A percentile compares a stretch with the other conserved stretches of the same genome.
Conservation (phyloP, 225 moss, liverwort and hornwort species). For the Neckera pumila region DNA sequence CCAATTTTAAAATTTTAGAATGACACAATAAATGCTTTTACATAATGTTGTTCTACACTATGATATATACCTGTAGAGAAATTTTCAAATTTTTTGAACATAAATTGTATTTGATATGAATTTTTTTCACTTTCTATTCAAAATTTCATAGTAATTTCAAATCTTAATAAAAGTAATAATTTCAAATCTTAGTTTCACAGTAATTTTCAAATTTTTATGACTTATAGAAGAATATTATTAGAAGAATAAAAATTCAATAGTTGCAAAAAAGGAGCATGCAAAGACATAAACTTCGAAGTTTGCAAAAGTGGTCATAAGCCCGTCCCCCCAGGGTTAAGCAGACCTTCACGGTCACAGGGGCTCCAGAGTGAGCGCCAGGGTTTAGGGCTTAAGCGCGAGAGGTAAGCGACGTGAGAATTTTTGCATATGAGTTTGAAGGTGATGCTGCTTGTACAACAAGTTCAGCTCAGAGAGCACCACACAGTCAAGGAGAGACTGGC, state of each 20-base stretch:
- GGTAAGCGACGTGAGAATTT: background rate
- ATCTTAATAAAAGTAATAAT: background rate
- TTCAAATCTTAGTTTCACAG: background rate
- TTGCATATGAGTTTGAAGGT: background rate
- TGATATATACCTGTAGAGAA: too few species aligned
- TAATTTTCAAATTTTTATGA: background rate
- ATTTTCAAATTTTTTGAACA: too few species aligned
- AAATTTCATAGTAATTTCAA: background rate
- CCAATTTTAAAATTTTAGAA: too few species aligned
- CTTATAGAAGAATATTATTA: background rate
- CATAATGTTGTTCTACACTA: too few species aligned
- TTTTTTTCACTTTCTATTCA: background rate
- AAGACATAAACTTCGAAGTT: background rate
- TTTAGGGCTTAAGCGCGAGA: background rate
- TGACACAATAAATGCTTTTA: too few species aligned
- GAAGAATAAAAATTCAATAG: background rate
- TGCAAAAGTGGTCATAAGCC: background rate
- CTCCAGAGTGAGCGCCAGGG: background rate
- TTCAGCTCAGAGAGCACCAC: background rate
- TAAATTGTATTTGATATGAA: too few species aligned
- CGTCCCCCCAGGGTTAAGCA: background rate
- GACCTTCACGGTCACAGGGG: background rate
- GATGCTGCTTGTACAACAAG: background rate
- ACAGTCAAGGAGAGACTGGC: background rate
- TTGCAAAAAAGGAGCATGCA: background rate